Base-by-base conservation (phyloP, 345 rosid species). In the Hirschfeldia incana region DNA sequence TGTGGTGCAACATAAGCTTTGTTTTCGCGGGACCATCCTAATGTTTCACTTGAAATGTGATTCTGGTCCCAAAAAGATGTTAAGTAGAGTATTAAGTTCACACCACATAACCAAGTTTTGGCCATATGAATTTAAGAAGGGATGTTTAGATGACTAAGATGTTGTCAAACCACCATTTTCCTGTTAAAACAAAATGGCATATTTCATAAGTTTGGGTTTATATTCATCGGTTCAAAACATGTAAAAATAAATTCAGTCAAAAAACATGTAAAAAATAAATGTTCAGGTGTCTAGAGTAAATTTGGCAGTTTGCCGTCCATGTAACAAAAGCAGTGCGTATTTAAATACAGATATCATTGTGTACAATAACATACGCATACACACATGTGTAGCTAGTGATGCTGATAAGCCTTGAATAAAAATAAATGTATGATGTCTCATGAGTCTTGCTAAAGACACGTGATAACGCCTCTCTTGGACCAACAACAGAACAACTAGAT, bases 391-490 rank as follows among this genome's bases (percentile, higher is more conserved):
- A 62, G 55, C 29, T 32, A 33, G 28, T 34, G 55, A 21, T 51
- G 70, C 37, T 17, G n/a, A 76, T 76, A 34, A 51, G 28, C 1
- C 6, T 27, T 42, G 13, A 15, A 29, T 36, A 11, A 58, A 36
- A 75, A 37, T 13, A 32, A 26, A 62, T 16, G 71, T 33, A 15
- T 51, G 70, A 74, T 51, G 60, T 28, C 34, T 71, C 49, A 65
- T 37, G 67, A 65, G 37, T 51, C 61, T 37, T 42, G 32, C 33
- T 7, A 65, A 71, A 71, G 59, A 71, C 76, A 78, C 46, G 81
- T 64, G 66, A 53, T 34, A 64, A 27, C 12, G 71, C 29, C 33
- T 70, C 42, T 55, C 27, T 78, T 55, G 9, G 49, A 71, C 76
- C 37, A 65, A 26, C 80, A 7, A 67, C 1, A 5, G 49, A 71